These are phyloP conservation scores for Penicillium polonicum DNA, from an alignment of 2,329 filamentous ascomycete species.

Conservation along the genomic window DNA sequence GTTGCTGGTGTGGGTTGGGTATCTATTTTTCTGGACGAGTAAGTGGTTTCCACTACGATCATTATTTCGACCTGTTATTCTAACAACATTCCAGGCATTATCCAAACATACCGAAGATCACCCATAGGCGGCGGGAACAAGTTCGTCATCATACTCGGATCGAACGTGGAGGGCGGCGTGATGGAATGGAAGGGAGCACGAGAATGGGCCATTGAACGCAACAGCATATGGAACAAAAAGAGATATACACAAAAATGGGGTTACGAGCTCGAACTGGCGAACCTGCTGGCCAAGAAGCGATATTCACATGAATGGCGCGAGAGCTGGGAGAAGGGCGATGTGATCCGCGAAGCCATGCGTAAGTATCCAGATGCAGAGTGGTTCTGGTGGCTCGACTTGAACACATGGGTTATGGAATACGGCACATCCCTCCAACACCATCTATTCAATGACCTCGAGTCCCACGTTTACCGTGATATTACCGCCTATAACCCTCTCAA, in stretches of 20 bases:
- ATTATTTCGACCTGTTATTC: background rate
- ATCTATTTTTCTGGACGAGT: constrained; percentile 72
- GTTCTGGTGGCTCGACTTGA: constrained; percentile 99
- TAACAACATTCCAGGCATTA: constrained; percentile 51
- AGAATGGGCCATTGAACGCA: constrained; percentile 97
- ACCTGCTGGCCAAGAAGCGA: constrained; percentile 98
- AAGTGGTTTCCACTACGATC: constrained; percentile 43
- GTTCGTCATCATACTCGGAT: constrained; percentile 87
- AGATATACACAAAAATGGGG: constrained; percentile 86
- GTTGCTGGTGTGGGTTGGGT: constrained; percentile 59
- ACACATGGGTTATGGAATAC: constrained; percentile 97
- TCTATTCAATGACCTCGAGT: constrained; percentile 76
- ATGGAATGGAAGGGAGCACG: constrained; percentile 99
- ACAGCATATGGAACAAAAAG: constrained; percentile 93
- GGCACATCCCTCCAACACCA: constrained; percentile 85
- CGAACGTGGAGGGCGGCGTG: constrained; percentile 92
- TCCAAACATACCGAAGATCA: constrained; percentile 66
- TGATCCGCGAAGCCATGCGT: constrained; percentile 79
- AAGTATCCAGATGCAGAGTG: constrained; percentile 97
- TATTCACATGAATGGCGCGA: constrained; percentile 99
- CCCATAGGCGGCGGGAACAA: constrained; percentile 82
- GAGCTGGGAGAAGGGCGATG: constrained; percentile 99
- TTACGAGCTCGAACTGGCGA: constrained; percentile 92
- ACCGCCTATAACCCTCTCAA: constrained; percentile 95
- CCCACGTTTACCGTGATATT: constrained; percentile 87